Percentiles rank a stretch among this genome's conserved stretches.
These are phyloP conservation scores for Cantharellus anzutake DNA, from an alignment of 768 basidiomycete genomes.

Conservation along the genomic window DNA sequence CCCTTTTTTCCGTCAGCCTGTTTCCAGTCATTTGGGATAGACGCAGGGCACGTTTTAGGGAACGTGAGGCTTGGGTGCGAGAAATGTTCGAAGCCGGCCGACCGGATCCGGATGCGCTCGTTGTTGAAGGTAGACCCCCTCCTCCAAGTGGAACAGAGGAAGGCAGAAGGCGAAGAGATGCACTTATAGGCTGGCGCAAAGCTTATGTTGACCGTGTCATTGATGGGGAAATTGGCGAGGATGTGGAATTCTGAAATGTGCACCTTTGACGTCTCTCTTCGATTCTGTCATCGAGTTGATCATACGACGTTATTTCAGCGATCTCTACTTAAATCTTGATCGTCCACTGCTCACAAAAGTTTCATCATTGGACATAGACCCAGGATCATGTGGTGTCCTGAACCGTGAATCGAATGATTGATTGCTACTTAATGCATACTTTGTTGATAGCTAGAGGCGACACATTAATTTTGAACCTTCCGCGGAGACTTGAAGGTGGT, in stretches of 20 bases:
- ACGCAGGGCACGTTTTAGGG: background rate
- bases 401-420: too few species aligned
- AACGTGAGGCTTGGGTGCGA: background rate
- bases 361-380: too few species aligned
- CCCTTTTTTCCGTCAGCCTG: background rate
- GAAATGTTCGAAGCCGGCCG: background rate
- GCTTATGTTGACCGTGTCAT: background rate
- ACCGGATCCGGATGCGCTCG: background rate
- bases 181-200: background rate
- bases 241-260: background rate
- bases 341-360: too few species aligned
- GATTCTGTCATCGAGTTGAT: too few species aligned
- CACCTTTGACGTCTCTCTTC: too few species aligned
- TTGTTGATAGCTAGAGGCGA: too few species aligned
- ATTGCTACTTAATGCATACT: too few species aligned
- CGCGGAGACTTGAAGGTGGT: too few species aligned
- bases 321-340: too few species aligned
- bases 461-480: too few species aligned
- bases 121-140: background rate
- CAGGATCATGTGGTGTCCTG: too few species aligned
- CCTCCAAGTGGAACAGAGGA: background rate
- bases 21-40: background rate
- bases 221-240: background rate
- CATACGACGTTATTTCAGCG: too few species aligned
- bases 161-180: background rate